These are phyloP conservation scores for Rhododendron williamsianum DNA, from an alignment of 148 eudicot species.

Conservation along the genomic window DNA sequence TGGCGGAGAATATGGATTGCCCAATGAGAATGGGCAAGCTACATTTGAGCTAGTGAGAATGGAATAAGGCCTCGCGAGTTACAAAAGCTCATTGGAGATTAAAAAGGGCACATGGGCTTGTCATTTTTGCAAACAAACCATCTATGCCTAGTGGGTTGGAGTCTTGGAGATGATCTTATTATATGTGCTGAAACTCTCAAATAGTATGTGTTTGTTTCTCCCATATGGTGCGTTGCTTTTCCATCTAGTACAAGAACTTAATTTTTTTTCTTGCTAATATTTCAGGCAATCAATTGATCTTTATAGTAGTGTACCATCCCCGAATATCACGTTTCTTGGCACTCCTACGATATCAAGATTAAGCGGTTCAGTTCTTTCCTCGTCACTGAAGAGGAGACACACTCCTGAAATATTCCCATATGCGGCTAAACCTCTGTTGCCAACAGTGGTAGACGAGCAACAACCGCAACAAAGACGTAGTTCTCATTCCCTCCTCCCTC, in stretches of 20 bases:
- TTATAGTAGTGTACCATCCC: slow-evolving; percentile 71
- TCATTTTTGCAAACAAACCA: neutral
- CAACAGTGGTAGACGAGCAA: slow-evolving; percentile 40
- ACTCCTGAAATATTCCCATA: slow-evolving; percentile 56
- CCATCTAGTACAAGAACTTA: neutral
- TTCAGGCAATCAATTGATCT: slow-evolving; percentile 87
- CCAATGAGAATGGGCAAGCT: neutral
- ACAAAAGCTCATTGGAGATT: neutral
- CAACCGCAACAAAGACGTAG: slow-evolving; percentile 49
- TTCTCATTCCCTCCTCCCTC: slow-evolving; percentile 73
- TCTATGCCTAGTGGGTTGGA: neutral
- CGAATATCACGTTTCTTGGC: slow-evolving; percentile 61
- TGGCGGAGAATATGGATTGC: neutral
- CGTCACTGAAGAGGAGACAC: slow-evolving; percentile 72
- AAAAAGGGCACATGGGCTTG: neutral
- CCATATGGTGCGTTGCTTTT: neutral
- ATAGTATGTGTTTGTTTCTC: neutral
- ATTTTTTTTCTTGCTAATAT: slow-evolving; percentile 6
- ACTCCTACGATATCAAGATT: slow-evolving; percentile 60
- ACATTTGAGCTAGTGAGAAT: neutral
- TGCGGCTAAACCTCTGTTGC: slow-evolving; percentile 50
- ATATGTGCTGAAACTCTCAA: neutral
- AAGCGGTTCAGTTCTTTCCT: slow-evolving; percentile 65
- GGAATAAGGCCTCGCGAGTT: neutral
- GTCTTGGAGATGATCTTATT: neutral